Conservation (phyloP, 2,329 filamentous ascomycete species). For the Phialocephala subalpina region DNA sequence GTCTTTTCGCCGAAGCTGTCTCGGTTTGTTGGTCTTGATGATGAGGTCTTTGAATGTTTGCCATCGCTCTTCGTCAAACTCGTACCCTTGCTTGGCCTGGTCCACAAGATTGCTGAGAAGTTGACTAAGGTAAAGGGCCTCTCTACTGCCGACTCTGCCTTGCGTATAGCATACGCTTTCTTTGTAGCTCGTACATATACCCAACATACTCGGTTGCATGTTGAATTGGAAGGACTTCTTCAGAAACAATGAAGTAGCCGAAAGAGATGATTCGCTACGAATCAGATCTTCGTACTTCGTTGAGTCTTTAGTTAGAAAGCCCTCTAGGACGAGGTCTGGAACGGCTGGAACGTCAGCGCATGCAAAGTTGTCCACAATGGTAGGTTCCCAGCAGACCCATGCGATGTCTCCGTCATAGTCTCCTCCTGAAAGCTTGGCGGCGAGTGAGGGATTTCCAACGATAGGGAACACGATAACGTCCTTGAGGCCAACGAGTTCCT, state of each 20-base stretch:
- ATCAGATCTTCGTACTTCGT: conserved; percentile 46
- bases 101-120: conserved; percentile 65
- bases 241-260: conserved; percentile 53
- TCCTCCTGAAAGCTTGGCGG: conserved; percentile 76
- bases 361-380: conserved; percentile 70
- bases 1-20: conserved; percentile 47
- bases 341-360: conserved; percentile 62
- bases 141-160: conserved; percentile 54
- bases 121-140: conserved; percentile 58
- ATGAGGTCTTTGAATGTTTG: conserved; percentile 40
- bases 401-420: conserved; percentile 85
- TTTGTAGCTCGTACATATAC: conserved; percentile 69
- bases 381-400: conserved; percentile 78
- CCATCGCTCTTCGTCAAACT: conserved; percentile 56
- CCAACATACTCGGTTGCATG: conserved; percentile 64
- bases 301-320: conserved; percentile 59
- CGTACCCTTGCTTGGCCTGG: conserved; percentile 61
- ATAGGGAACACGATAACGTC: conserved; percentile 83
- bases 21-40: conserved; percentile 6
- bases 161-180: conserved; percentile 68
- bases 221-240: conserved; percentile 64
- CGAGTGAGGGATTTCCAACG: conserved; percentile 67
- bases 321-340: conserved; percentile 54
- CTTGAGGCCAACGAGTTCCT: conserved; percentile 70
- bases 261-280: conserved; percentile 9